Evolutionary conservation across 1,284 basidiomycete species (phyloP), one percentile per base, ranked within the genome.

Genomic region (Anthracocystis panici-leucophaei): DNA sequence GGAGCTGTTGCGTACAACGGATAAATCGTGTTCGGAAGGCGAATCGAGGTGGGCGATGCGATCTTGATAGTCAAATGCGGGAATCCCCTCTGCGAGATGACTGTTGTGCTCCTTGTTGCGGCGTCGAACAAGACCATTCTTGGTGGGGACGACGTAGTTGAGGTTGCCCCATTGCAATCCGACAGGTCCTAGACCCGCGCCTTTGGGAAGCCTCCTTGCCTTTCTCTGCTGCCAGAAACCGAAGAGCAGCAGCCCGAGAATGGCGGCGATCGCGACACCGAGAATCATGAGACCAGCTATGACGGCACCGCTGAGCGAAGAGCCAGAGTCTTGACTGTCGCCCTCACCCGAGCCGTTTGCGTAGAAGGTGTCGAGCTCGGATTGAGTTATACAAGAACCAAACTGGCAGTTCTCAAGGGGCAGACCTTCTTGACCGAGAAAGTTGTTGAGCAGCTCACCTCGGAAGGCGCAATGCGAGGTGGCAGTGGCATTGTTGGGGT

Each of bases 261-360:
- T 49, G 18, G 52, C 53, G 20, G 63, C 63, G 10, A 78, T 20
- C 10, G 74, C 65, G 5, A 77, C 64, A 33, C 75, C 74, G 18
- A 82, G 66, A 18, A 79, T 72, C 51, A 69, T 67, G 7, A 82
- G 59, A 31, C 69, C 80, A 18, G 66, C 80, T n/a, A 79, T 71
- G 33, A 82, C 71, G 12, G 71, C 69, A 5, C 56, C 56, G 50
- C 71, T 79, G 29, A 81, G 65, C 5, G 62, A 49, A 18, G 58
- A 52, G 27, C 51, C 48, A 41, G 48, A 53, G 10, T 45, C 23
- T n/a, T 48, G 38, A 18, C 27, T 31, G 16, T 50, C 33, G 16
- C 35, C 29, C 23, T 69, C 56, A 33, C 66, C 72, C 3, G 60
- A 64, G 0, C 65, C 72, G 14, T 42, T 66, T 2, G 67, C 62